Percentiles rank a stretch among this genome's conserved stretches.
phyloP scores from a whole-genome alignment of 1,284 basidiomycete genomes.

The Ceratobasidium theobromae region DNA sequence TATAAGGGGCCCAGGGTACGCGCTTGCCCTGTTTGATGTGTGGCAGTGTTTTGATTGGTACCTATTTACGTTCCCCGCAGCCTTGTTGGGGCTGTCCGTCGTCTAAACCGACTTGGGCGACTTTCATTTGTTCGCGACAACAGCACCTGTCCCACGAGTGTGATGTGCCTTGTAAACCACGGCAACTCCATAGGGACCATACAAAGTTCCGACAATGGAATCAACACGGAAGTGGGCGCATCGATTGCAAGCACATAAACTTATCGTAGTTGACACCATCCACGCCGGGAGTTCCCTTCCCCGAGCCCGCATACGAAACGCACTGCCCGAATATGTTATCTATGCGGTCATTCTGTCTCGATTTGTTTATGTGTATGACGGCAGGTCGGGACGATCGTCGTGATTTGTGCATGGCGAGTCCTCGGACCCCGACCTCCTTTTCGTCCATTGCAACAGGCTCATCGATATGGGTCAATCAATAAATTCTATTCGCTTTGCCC shows the following conservation, averaged over 20 bases:
- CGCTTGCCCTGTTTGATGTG: conserved; percentile 29
- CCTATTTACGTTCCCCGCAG: conserved; percentile 12
- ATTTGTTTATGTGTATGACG: too few species aligned
- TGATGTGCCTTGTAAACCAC: conserved; percentile 3
- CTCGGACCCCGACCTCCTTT: too few species aligned
- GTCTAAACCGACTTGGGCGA: background rate
- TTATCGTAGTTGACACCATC: background rate
- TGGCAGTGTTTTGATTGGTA: conserved; percentile 19
- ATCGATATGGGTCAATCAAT: too few species aligned
- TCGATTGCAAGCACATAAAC: too few species aligned
- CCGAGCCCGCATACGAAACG: background rate
- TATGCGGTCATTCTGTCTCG: too few species aligned
- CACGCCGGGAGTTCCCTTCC: conserved; percentile 18
- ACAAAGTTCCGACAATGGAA: too few species aligned
- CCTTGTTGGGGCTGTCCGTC: background rate
- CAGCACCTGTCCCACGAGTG: background rate
- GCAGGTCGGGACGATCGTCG: too few species aligned
- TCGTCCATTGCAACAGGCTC: too few species aligned
- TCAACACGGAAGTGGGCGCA: too few species aligned
- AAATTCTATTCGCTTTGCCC: too few species aligned
- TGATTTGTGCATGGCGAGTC: too few species aligned
- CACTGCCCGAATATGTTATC: conserved; percentile 13
- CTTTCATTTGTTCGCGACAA: background rate
- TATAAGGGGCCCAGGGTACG: conserved; percentile 33
- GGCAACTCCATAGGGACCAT: too few species aligned